phyloP scores from a whole-genome alignment of 192 early-diverging fungal species.

The Linnemannia hyalina region DNA sequence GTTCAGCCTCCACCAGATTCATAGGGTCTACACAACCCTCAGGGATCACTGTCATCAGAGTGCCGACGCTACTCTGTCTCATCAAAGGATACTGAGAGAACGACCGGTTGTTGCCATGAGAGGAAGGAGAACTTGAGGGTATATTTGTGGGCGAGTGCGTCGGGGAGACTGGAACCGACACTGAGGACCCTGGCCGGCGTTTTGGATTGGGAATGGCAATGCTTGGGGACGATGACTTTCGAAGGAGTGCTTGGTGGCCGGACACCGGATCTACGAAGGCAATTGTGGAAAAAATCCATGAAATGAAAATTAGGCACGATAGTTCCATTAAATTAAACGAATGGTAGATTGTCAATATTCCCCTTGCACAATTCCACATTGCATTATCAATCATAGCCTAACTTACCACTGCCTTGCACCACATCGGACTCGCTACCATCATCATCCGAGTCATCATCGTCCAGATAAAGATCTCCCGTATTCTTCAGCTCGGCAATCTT shows the following conservation, averaged over 20 bases:
- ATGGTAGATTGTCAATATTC: neutral
- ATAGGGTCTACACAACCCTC: slow-evolving; percentile 68
- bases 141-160: slow-evolving; percentile 43
- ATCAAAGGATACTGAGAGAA: slow-evolving; percentile 34
- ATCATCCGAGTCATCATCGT: slow-evolving; percentile 25
- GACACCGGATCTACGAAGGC: neutral
- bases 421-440: slow-evolving; percentile 43
- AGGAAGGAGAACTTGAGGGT: slow-evolving; percentile 28
- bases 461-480: slow-evolving; percentile 18
- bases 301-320: neutral
- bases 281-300: neutral
- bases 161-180: slow-evolving; percentile 49
- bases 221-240: slow-evolving; percentile 31
- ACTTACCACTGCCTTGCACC: slow-evolving; percentile 6
- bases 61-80: slow-evolving; percentile 22
- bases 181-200: slow-evolving; percentile 22
- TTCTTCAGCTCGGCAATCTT: slow-evolving; percentile 8
- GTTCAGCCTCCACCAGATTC: slow-evolving; percentile 63
- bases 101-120: slow-evolving; percentile 26
- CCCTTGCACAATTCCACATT: neutral
- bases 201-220: slow-evolving; percentile 32
- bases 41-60: slow-evolving; percentile 51
- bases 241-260: neutral
- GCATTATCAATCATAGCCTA: neutral
- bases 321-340: neutral